A percentile compares a stretch with the other conserved stretches of the same genome.
Evolutionary conservation across 2,329 filamentous ascomycete genomes (phyloP).

Genomic region (Colletotrichum nymphaeae): DNA sequence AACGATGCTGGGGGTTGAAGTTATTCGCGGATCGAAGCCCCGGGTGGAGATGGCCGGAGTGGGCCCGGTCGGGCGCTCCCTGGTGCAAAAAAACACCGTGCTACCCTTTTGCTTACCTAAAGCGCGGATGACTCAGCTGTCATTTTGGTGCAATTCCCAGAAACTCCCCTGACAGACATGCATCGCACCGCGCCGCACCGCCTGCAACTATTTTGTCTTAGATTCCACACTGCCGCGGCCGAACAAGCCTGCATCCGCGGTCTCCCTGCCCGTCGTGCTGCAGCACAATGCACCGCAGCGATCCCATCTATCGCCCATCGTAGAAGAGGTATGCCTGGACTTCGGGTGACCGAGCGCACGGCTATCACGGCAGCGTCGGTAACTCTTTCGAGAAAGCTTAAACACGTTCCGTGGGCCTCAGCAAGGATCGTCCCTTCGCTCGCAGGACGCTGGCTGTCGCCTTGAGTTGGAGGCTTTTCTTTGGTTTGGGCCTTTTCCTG

Average conservation of each 20-base stretch:
- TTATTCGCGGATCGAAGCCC: conserved; percentile 14
- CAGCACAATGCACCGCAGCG: conserved; percentile 32
- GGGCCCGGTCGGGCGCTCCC: background rate
- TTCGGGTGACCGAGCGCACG: conserved; percentile 24
- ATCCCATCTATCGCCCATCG: background rate
- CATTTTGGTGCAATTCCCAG: background rate
- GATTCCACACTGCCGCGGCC: too few species aligned
- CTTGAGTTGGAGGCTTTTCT: background rate
- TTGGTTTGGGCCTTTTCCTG: background rate
- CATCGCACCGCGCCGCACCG: background rate
- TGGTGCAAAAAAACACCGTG: background rate
- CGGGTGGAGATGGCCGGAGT: background rate
- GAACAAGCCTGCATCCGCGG: background rate
- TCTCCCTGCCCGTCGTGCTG: background rate
- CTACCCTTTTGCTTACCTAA: too few species aligned
- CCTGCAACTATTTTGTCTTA: background rate
- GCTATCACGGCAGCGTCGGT: conserved; percentile 3
- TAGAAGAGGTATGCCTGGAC: background rate
- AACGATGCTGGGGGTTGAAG: conserved; percentile 13
- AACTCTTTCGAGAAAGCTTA: background rate
- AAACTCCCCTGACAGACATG: conserved; percentile 5
- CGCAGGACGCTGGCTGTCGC: background rate
- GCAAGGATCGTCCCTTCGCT: background rate
- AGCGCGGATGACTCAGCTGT: conserved; percentile 18
- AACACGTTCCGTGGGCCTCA: background rate